Conservation (phyloP, 2,329 filamentous ascomycete genomes). For the Botrytis cinerea region DNA sequence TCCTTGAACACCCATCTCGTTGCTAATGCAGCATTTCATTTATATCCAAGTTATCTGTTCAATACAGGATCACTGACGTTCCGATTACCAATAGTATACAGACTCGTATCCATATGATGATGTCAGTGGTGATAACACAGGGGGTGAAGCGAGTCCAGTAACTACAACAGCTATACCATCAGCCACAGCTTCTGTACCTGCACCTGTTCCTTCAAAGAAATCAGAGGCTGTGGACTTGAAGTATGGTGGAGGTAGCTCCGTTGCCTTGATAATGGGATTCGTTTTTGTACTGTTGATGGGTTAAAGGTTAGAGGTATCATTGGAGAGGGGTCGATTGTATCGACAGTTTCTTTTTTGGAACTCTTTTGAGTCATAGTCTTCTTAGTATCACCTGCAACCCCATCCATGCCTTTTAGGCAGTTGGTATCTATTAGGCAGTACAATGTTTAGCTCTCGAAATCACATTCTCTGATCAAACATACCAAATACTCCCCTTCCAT, state of each 20-base stretch:
- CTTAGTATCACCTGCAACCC: background rate
- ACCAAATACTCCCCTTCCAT: background rate
- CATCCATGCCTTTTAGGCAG: background rate
- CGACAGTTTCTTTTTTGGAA: background rate
- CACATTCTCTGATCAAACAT: background rate
- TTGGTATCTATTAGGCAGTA: background rate
- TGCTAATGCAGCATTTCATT: background rate
- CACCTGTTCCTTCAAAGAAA: constrained; percentile 7
- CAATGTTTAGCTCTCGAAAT: background rate
- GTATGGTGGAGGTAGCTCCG: constrained; percentile 6
- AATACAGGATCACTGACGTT: background rate
- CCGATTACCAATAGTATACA: constrained; percentile 24
- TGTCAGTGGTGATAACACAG: constrained; percentile 26
- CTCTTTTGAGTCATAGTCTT: background rate
- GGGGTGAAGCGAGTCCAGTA: constrained; percentile 16
- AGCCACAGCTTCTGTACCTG: background rate
- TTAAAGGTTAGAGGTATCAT: background rate
- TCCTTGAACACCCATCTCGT: background rate
- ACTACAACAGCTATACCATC: background rate
- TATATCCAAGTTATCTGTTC: background rate
- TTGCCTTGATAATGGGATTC: constrained; percentile 16
- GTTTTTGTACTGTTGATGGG: constrained; percentile 18
- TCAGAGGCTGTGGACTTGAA: constrained; percentile 16
- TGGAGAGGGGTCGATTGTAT: background rate
- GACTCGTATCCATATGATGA: constrained; percentile 32